These are phyloP conservation scores for Pseudopithomyces chartarum DNA, from an alignment of 2,329 filamentous ascomycete genomes.

Conservation along the genomic window DNA sequence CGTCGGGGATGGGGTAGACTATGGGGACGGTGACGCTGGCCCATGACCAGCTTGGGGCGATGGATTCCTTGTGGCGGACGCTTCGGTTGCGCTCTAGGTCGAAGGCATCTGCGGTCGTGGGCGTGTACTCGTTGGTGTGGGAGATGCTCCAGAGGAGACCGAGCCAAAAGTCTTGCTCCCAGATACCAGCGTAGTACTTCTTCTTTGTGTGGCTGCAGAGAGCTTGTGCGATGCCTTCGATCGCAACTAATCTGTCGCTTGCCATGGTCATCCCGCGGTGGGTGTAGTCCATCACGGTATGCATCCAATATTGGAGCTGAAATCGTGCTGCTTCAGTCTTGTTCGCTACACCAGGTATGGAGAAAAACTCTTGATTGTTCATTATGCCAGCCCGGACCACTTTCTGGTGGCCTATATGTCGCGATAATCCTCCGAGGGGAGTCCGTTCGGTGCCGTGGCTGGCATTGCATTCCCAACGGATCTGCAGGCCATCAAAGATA, in stretches of 20 bases:
- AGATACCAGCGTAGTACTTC: conserved; percentile 22
- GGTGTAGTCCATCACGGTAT: conserved; percentile 26
- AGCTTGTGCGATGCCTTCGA: conserved; percentile 24
- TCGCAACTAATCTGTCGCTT: conserved; percentile 22
- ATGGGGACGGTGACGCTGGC: conserved; percentile 26
- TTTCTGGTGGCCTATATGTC: conserved; percentile 19
- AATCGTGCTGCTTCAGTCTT: conserved; percentile 2
- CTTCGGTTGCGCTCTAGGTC: conserved; percentile 15
- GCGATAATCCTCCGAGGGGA: conserved; percentile 16
- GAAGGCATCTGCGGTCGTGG: conserved; percentile 13
- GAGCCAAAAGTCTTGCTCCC: conserved; percentile 18
- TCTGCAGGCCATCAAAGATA: conserved; percentile 21
- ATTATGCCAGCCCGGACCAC: conserved; percentile 17
- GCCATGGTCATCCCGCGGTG: conserved; percentile 26
- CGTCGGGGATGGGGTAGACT: conserved; percentile 13
- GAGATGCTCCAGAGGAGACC: conserved; percentile 24
- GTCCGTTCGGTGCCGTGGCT: conserved; percentile 22
- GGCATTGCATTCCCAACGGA: conserved; percentile 29
- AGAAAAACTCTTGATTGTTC: conserved; percentile 18
- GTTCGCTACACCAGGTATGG: background rate
- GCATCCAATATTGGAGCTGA: conserved; percentile 20
- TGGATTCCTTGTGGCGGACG: conserved; percentile 17
- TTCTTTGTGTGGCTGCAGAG: conserved; percentile 15
- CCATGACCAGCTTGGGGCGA: conserved; percentile 28
- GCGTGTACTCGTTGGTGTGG: conserved; percentile 10